Evolutionary conservation across 139 green algal species (phyloP), one percentile per base, ranked within the genome.

Genomic region (Picochlorum sp.): DNA sequence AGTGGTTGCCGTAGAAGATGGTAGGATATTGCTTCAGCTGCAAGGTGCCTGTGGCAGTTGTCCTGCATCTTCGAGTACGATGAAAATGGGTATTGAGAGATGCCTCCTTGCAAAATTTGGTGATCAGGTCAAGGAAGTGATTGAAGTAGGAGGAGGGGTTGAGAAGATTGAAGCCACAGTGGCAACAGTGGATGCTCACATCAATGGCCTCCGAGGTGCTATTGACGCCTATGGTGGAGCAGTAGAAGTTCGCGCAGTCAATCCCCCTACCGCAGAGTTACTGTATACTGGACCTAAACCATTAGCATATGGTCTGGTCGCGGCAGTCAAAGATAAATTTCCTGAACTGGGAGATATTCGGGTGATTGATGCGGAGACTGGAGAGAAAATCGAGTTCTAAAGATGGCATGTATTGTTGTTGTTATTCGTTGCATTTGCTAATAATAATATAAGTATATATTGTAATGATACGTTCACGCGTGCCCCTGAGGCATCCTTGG

Each of bases 21-120:
- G 91, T 6, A 57, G 83, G 0, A 83, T 97, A 6, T 66, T 73
- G 45, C 73, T 97, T 49, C 61, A 71, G 10, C 72, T 96, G 57
- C 65, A 90, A 81, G 88, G 88, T 18, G 82, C 84, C 2, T 96
- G 90, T 76, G 83, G 79, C 55, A 94, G 79, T 18, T 97, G 91
- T 66, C 74, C 91, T 20, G 87, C 79, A 21, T 86, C 78, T 41
- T 75, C 66, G 3, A 72, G 87, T 16, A 97, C 91, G 6, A 90
- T 97, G 85, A 91, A 92, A 72, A 92, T 96, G 83, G 91, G 91
- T 71, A 94, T 97, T 41, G 91, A 97, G 77, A 65, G 79, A 9
- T 66, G 77, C 4, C 78, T 95, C 3, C 68, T 69, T 57, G 60
- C 51, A 8, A 63, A 69, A 6, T 87, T 87, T 74, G 80, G 76